Percentiles rank a stretch among this genome's conserved stretches.
These are phyloP conservation scores for Kandelia obovata DNA, from an alignment of 345 rosid species.

Conservation along the genomic window DNA sequence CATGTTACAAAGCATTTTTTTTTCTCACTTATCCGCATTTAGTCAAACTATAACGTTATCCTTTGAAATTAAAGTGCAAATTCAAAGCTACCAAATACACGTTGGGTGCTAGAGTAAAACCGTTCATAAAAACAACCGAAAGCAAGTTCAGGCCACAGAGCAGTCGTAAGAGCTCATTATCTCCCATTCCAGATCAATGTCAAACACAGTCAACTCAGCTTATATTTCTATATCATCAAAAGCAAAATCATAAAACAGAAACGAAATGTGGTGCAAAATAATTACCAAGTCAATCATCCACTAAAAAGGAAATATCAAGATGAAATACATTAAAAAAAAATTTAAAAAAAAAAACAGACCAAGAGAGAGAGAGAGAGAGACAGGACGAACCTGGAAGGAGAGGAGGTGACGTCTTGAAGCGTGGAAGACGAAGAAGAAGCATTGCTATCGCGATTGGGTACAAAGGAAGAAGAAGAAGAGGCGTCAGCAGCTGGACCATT, in stretches of 20 bases:
- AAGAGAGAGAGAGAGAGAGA: not conserved
- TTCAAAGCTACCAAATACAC: not conserved
- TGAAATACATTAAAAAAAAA: not conserved
- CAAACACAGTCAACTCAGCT: slow-evolving; percentile 18
- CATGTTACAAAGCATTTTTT: not conserved
- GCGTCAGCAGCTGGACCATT: slow-evolving; percentile 39
- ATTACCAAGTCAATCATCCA: not conserved
- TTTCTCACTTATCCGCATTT: not conserved
- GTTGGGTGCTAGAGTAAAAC: not conserved
- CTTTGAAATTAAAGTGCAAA: not conserved
- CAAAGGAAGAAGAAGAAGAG: slow-evolving; percentile 25
- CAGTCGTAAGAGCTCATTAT: slow-evolving; percentile 11
- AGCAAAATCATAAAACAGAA: not conserved
- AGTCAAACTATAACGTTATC: not conserved
- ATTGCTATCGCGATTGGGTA: slow-evolving; percentile 32
- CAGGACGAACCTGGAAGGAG: slow-evolving; percentile 60
- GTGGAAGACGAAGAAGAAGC: slow-evolving; percentile 34
- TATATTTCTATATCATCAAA: not conserved
- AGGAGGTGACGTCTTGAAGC: slow-evolving; percentile 37
- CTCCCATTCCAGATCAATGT: slow-evolving; percentile 16
- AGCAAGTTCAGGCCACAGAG: slow-evolving; percentile 1
- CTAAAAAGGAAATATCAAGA: not conserved
- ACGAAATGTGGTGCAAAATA: not conserved
- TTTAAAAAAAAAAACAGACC: not conserved
- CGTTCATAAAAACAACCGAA: slow-evolving; percentile 10